Evolutionary conservation across 2,329 filamentous ascomycete species (phyloP), one percentile per base, ranked within the genome.

Genomic region (Xenoacremonium recifei): DNA sequence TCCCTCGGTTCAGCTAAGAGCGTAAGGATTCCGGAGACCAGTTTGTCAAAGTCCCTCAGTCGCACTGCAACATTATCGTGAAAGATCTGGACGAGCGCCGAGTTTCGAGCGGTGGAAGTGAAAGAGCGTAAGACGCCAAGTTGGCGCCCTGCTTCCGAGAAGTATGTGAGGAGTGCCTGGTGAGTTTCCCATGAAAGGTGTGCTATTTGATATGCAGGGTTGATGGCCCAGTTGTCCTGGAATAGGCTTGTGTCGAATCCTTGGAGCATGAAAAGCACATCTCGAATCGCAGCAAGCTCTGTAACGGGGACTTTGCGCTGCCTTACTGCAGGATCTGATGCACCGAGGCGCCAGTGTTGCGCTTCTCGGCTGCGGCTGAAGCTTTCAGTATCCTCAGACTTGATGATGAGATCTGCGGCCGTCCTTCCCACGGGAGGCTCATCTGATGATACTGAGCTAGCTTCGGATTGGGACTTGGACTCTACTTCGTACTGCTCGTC

Each of bases 191-290:
- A 71, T 0, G 72, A 72, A 10, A 78, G 61, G 42, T 75, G 68
- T 0, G 64, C 56, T 19, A 80, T 66, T 42, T 78, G 72, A 40
- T 72, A 78, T 2, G 53, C 54, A 4, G 66, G 55, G 2, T 65
- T 60, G 0, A 70, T 69, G 6, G 60, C 50, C 12, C 67, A 70
- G 36, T 71, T 57, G 4, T 53, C 17, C 42, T 67, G 68, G 55
- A 91, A 96, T 1, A 96, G 59, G 2, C 82, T 84, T 3, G 87
- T 92, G 5, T 83, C 77, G 4, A 93, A 69, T 1, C 91, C 91
- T 40, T 82, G 79, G 0, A 97, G 75, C 88, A 96, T 95, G 55
- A 89, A 92, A 1, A 96, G 70, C 0, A 82, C 79, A 40, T 97
- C 90, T 35, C 89, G 80, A 19, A 91, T 69, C 10, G 84, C 71